Evolutionary conservation across 495 filamentous ascomycete species (phyloP).

Genomic region (Trichoderma parareesei): DNA sequence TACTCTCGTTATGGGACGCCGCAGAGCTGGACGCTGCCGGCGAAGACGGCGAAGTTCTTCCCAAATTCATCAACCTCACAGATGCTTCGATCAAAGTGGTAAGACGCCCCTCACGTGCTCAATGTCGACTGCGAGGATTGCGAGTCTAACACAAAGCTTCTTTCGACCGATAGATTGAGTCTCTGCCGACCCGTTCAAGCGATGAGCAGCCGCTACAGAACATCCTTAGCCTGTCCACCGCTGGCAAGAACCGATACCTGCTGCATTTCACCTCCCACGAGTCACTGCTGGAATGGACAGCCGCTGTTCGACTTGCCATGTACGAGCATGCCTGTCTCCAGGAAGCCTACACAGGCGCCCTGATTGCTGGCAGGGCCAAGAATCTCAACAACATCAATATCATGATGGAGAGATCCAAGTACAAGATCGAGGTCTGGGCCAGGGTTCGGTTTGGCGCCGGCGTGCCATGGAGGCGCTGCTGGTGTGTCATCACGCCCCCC

Average conservation of each 20-base stretch:
- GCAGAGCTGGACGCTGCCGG: slow-evolving; percentile 83
- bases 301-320: slow-evolving; percentile 88
- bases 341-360: slow-evolving; percentile 91
- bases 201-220: slow-evolving; percentile 78
- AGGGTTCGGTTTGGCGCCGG: slow-evolving; percentile 93
- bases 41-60: slow-evolving; percentile 74
- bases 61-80: slow-evolving; percentile 93
- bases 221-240: slow-evolving; percentile 89
- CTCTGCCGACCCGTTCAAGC: slow-evolving; percentile 68
- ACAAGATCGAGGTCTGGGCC: slow-evolving; percentile 86
- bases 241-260: slow-evolving; percentile 88
- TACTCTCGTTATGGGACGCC: slow-evolving; percentile 93
- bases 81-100: slow-evolving; percentile 98
- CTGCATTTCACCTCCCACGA: slow-evolving; percentile 93
- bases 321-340: slow-evolving; percentile 89
- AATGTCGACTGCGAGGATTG: background rate
- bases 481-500: slow-evolving; percentile 88
- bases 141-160: too few species aligned
- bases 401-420: slow-evolving; percentile 71
- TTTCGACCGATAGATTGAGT: slow-evolving; percentile 61
- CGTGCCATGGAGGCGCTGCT: slow-evolving; percentile 92
- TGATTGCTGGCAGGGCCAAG: slow-evolving; percentile 93
- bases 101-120: slow-evolving; percentile 16
- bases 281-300: slow-evolving; percentile 92
- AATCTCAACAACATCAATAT: slow-evolving; percentile 73